Evolutionary conservation across 768 basidiomycete species (phyloP).

Genomic region (Mycena pura): DNA sequence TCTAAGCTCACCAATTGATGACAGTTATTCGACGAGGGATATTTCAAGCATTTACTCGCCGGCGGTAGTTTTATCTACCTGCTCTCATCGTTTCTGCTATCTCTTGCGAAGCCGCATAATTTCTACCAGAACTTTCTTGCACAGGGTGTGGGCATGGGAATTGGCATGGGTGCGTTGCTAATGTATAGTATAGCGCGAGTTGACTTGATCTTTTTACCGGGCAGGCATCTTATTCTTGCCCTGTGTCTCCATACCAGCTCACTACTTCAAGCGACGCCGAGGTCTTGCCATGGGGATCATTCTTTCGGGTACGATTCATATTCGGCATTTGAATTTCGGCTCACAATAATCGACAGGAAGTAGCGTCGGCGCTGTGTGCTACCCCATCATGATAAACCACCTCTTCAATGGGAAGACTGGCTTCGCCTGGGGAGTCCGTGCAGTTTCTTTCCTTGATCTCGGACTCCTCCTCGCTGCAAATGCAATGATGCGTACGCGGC

Average conservation of each 20-base stretch:
- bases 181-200: too few species aligned
- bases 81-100: too few species aligned
- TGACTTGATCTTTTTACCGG: too few species aligned
- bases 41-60: too few species aligned
- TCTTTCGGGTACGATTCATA: conserved; percentile 55
- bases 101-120: too few species aligned
- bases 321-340: too few species aligned
- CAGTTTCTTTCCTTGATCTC: conserved; percentile 53
- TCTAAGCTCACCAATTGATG: too few species aligned
- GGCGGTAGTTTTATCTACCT: too few species aligned
- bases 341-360: too few species aligned
- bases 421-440: conserved; percentile 52
- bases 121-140: too few species aligned
- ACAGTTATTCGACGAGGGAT: too few species aligned
- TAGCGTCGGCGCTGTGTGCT: conserved; percentile 58
- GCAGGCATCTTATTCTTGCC: conserved; percentile 53
- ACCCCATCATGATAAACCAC: conserved; percentile 60
- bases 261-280: conserved; percentile 56
- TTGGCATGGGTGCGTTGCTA: conserved; percentile 50
- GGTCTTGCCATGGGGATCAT: conserved; percentile 64
- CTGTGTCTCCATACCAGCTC: conserved; percentile 56
- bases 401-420: conserved; percentile 45
- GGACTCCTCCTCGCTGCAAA: conserved; percentile 52
- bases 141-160: too few species aligned
- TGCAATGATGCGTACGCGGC: conserved; percentile 49